These are phyloP conservation scores for Lodderomyces theae DNA, from an alignment of 1,139 yeast genomes.

Conservation along the genomic window DNA sequence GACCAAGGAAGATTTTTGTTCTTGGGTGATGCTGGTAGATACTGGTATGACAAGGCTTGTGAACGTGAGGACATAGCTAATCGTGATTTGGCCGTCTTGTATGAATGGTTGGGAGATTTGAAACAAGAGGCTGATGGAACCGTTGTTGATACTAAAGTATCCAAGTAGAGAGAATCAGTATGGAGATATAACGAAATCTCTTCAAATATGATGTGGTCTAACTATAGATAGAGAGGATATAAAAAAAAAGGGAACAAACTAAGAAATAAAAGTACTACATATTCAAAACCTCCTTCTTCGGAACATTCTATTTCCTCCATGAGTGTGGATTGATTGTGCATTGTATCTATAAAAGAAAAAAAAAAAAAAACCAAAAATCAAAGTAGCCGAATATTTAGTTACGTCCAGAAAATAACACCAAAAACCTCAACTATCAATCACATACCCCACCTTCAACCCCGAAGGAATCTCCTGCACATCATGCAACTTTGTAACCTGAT, in stretches of 20 bases:
- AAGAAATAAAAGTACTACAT: no score
- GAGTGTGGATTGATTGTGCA: no score
- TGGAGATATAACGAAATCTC: no score
- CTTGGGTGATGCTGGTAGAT: constrained; percentile 41
- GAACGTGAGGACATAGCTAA: constrained; percentile 42
- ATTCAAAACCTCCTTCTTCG: no score
- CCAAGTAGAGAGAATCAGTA: neutral
- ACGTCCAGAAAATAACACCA: no score
- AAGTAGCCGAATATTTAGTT: no score
- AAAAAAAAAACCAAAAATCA: no score
- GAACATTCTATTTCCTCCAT: no score
- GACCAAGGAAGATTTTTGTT: constrained; percentile 32
- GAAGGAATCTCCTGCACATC: constrained; percentile 14
- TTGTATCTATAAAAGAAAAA: no score
- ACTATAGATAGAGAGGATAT: no score
- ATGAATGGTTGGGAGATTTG: constrained; percentile 42
- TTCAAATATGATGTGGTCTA: no score
- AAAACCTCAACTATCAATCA: constrained; percentile 13
- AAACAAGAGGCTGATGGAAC: constrained; percentile 18
- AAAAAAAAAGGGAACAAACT: no score
- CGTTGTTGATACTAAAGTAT: constrained; percentile 15
- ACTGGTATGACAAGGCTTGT: constrained; percentile 47
- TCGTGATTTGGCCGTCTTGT: constrained; percentile 46
- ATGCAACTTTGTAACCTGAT: neutral
- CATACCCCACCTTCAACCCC: constrained; percentile 21